phyloP scores from a whole-genome alignment of 805 yeast genomes.

The Saturnispora saitoi region DNA sequence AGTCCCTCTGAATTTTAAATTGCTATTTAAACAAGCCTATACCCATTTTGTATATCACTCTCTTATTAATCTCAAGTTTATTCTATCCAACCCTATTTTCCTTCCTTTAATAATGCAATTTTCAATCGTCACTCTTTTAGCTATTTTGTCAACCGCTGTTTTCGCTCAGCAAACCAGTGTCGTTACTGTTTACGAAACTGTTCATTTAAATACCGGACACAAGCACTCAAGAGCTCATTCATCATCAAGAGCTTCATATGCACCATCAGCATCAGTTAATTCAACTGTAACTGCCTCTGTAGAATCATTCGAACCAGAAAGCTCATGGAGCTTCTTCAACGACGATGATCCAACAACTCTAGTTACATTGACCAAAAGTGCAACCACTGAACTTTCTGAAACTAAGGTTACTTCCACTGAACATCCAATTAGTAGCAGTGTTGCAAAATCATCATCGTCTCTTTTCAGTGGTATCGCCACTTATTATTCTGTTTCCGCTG shows the following conservation, averaged over 20 bases:
- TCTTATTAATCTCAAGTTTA: neutral
- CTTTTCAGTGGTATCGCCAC: slow-evolving; percentile 39
- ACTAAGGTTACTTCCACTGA: neutral
- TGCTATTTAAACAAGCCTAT: neutral
- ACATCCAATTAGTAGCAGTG: neutral
- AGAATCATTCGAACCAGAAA: neutral
- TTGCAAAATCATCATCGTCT: slow-evolving; percentile 1
- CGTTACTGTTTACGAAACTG: neutral
- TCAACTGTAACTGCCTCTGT: neutral
- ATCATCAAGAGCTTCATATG: too few species aligned
- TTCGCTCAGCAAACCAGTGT: neutral
- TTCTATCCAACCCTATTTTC: neutral
- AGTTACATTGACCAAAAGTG: neutral
- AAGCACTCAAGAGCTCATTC: too few species aligned
- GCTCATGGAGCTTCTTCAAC: neutral
- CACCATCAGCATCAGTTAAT: neutral
- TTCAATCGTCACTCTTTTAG: neutral
- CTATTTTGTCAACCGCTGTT: neutral
- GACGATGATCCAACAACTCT: neutral
- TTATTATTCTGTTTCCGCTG: slow-evolving; percentile 36
- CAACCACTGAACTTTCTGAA: neutral
- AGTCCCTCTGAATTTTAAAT: neutral
- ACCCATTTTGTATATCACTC: neutral
- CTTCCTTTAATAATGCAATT: neutral
- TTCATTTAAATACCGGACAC: too few species aligned